Percentiles rank a stretch among this genome's conserved stretches.
These are phyloP conservation scores for Epicoccum sorghinum DNA, from an alignment of 2,329 filamentous ascomycete species.

Conservation along the genomic window DNA sequence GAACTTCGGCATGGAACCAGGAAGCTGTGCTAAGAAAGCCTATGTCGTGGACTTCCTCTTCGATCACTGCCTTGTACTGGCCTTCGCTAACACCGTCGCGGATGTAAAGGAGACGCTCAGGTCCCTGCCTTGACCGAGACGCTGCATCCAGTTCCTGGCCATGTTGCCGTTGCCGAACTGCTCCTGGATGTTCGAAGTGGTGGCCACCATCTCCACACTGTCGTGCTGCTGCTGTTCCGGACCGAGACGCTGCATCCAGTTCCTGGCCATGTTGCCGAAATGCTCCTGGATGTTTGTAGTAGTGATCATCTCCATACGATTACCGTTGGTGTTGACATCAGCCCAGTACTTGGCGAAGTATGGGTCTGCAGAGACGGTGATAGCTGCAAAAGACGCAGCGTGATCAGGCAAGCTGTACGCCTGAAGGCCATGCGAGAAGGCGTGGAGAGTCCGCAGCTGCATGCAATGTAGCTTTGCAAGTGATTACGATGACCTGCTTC, in stretches of 20 bases:
- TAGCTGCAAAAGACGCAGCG: conserved; percentile 78
- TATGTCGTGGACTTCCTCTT: conserved; percentile 79
- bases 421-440: too few relatives aligned
- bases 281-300: conserved; percentile 69
- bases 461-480: too few relatives aligned
- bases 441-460: too few relatives aligned
- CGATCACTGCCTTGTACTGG: conserved; percentile 79
- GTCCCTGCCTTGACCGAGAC: conserved; percentile 60
- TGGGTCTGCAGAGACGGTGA: conserved; percentile 81
- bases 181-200: conserved; percentile 65
- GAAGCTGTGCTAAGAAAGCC: conserved; percentile 56
- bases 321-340: conserved; percentile 81
- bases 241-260: conserved; percentile 67
- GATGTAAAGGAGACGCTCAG: conserved; percentile 85
- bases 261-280: conserved; percentile 66
- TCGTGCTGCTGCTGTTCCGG: too few relatives aligned
- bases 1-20: conserved; percentile 65
- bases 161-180: conserved; percentile 73
- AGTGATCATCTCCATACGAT: conserved; percentile 80
- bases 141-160: conserved; percentile 67
- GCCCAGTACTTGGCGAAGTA: conserved; percentile 76
- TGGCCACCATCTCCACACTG: conserved; percentile 83
- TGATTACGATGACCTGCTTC: too few relatives aligned
- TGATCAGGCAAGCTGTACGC: too few relatives aligned
- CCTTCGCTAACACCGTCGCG: conserved; percentile 85